Evolutionary conservation across 1,284 basidiomycete genomes (phyloP), one percentile per base, ranked within the genome.

Genomic region (Ceratobasidium sp.): DNA sequence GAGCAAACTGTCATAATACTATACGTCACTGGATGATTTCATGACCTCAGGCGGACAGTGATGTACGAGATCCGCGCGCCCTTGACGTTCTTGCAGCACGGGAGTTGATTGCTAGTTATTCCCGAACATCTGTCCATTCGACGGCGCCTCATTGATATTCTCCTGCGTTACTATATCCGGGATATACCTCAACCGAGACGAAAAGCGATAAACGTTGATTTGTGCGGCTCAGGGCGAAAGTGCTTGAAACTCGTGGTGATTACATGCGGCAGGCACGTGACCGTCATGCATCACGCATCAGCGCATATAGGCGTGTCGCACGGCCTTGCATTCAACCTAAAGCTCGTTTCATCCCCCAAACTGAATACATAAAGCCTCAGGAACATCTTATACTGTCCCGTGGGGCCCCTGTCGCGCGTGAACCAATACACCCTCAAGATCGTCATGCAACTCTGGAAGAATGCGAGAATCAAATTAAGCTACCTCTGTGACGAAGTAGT

Each of bases 201-300:
- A 30, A 28, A 53, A 53, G 50, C 50, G 50, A 30, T 53, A 53
- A 53, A 53, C 26, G 18, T 16, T 53, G 50, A 53, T 53, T 6
- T 30, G 26, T 18, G 50, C 23, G 50, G 26, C 26, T 53, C 50
- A 30, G 26, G 50, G 50, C 50, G 18, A 21, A 53, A 53, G 50
- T n/a, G n/a, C 50, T 30, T 30, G 50, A 53, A 53, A 53, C 50
- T 53, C 50, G 50, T 53, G 50, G 50, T 53, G 26, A 53, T 53
- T 53, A 53, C 50, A 53, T 53, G 50, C 50, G 28, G 10, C 23
- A 14, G 28, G 26, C 50, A 53, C 50, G 50, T 53, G 50, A 53
- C 50, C 10, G 3, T 12, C 23, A 18, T n/a, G n/a, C n/a, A n/a
- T n/a, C 12, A 21, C 23, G 23, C 2, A 9, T 53, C 50, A 6